Evolutionary conservation across 2,329 filamentous ascomycete species (phyloP), one percentile per base, ranked within the genome.

Genomic region (Exophiala sp.): DNA sequence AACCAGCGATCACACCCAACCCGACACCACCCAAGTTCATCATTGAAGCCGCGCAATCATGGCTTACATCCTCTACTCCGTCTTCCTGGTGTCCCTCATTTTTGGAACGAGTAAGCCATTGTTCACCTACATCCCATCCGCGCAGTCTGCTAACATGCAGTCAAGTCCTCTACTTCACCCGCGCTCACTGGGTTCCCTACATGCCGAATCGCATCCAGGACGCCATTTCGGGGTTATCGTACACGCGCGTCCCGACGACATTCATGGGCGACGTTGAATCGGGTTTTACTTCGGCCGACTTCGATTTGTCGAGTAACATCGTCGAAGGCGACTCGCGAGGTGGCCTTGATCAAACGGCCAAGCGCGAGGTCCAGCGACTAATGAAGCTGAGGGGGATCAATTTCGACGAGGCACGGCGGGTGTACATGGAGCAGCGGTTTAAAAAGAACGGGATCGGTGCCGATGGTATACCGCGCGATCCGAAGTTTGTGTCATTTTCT

Each of bases 401-500:
- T 57, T 99, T 99, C 69, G 92, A 99, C 72, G 90, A 96, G 74
- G 94, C 92, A 36, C 81, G 94, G 63, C 81, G 89, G 65, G 80
- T 90, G 42, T 95, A 88, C 69, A 94, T 91, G 73, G 88, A 96
- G 75, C 84, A 88, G 65, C 79, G 85, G 54, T 96, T 99, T 74
- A 84, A 84, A 68, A 90, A 85, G 68, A 89, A 95, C 65, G 88
- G 89, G 47, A 96, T 99, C 68, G 90, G 86, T 1, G 80, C 88
- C 4, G 94, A 99, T 71, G 94, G 94, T 3, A 75, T 86, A 64
- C 94, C 94, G 58, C 81, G 85, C 68, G 92, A 97, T 75, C 91
- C 91, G 58, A 96, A 96, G 76, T 95, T 96, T 68, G 91, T 97
- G 55, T 95, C 89, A 68, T 97, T 97, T 72, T 62, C 59, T 11